Evolutionary conservation across 106 monocot species (phyloP), one percentile per base, ranked within the genome.

Genomic region (Allium fistulosum): DNA sequence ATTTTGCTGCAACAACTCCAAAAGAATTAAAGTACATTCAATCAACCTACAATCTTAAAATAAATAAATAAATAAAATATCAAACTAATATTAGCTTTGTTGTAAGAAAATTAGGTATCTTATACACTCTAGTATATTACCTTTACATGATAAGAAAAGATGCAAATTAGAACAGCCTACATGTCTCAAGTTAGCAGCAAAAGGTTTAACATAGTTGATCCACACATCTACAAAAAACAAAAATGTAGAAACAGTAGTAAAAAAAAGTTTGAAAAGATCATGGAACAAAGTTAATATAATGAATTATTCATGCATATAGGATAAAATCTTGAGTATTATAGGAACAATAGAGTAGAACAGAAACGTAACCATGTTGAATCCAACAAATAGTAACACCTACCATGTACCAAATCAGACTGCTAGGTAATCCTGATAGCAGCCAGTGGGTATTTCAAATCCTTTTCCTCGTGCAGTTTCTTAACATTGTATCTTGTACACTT

Each of bases 101-200:
- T 22, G 1, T 1, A 22, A 22, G 7, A 48, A 28, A 11, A 51
- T 58, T 47, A 4, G 59, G 50, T n/a, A 53, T 51, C 62, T 26
- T 8, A 7, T 51, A 51, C 65, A 15, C 22, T 22, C 22, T 60
- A 37, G 49, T 15, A 12, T 1, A 8, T 6, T 62, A 91, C 94
- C 95, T 83, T 85, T 61, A 91, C 70, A 63, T 91, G 78, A 70
- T 95, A 95, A 47, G 95, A 90, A 62, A 95, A 91, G 17, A 81
- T 91, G 68, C 95, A 87, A 57, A 95, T 95, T 26, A 95, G 61
- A 68, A 95, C 91, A 17, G 83, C 91, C 91, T 90, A 95, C 95
- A 95, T 91, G 69, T 95, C 95, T 18, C 91, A 95, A 9, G 91
- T 91, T 56, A 95, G 76, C 68, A 95, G 88, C 10, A 91, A 95